phyloP scores from a whole-genome alignment of 345 rosid genomes.

The Chamaenerion angustifolium region DNA sequence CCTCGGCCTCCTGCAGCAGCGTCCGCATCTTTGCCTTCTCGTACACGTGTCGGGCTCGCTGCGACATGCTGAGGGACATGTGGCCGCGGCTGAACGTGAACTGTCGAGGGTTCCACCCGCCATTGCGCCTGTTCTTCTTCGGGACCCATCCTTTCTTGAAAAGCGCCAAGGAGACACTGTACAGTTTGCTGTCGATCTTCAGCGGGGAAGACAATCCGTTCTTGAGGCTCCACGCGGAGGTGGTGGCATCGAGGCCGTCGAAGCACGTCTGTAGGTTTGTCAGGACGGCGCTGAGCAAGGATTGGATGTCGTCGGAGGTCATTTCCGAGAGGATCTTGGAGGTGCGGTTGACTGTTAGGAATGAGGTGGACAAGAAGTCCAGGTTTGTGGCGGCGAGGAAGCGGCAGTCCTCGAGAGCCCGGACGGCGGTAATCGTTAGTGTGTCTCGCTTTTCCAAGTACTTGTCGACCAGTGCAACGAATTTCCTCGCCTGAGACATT shows the following conservation, averaged over 20 bases:
- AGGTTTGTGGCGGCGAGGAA: constrained; percentile 37
- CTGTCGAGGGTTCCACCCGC: neutral
- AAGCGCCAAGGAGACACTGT: constrained; percentile 61
- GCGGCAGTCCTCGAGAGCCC: constrained; percentile 58
- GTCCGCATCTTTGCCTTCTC: constrained; percentile 45
- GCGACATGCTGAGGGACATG: constrained; percentile 44
- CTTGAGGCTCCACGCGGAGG: constrained; percentile 41
- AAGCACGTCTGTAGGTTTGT: constrained; percentile 71
- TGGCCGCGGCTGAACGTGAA: constrained; percentile 32
- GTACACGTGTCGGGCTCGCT: constrained; percentile 29
- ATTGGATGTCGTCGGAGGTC: constrained; percentile 58
- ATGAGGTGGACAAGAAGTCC: constrained; percentile 42
- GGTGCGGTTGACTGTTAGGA: constrained; percentile 27
- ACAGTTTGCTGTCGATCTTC: constrained; percentile 58
- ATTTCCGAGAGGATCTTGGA: constrained; percentile 19
- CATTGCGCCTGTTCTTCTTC: constrained; percentile 14
- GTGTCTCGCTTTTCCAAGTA: constrained; percentile 18
- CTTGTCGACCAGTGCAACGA: constrained; percentile 32
- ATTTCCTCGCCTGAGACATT: constrained; percentile 40
- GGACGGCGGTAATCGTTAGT: constrained; percentile 24
- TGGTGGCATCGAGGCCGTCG: constrained; percentile 39
- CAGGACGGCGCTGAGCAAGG: constrained; percentile 57
- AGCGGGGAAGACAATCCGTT: constrained; percentile 44
- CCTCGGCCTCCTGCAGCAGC: constrained; percentile 10
- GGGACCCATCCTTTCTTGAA: constrained; percentile 74